A percentile compares a stretch with the other conserved stretches of the same genome.
phyloP scores from a whole-genome alignment of 441 rosid species.

The Gossypium schwendimanii region DNA sequence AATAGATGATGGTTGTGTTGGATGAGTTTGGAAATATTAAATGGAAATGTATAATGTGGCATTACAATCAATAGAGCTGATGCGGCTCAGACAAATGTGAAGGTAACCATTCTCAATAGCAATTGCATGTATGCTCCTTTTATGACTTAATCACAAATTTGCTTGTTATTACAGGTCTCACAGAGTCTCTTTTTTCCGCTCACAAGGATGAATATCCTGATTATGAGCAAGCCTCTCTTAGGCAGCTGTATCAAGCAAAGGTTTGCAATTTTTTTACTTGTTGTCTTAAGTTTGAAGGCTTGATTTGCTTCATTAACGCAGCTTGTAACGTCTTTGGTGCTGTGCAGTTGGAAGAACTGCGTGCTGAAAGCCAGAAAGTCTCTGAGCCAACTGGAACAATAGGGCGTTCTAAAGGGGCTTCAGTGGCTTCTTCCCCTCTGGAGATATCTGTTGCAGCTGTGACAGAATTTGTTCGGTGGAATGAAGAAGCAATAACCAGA shows the following conservation, averaged over 20 bases:
- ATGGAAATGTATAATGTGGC: background rate
- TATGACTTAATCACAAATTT: constrained; percentile 1
- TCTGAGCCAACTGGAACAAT: constrained; percentile 82
- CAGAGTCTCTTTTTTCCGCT: constrained; percentile 90
- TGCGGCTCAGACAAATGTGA: background rate
- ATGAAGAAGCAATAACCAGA: constrained; percentile 97
- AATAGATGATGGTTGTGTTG: background rate
- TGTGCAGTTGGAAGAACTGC: constrained; percentile 83
- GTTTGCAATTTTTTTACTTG: constrained; percentile 31
- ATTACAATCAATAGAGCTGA: background rate
- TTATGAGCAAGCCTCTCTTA: constrained; percentile 87
- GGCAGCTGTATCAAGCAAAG: constrained; percentile 86
- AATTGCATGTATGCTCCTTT: background rate
- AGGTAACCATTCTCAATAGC: background rate
- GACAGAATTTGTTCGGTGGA: constrained; percentile 96
- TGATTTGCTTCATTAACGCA: constrained; percentile 12
- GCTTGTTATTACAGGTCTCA: constrained; percentile 56
- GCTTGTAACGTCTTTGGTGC: constrained; percentile 20
- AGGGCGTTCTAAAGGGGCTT: constrained; percentile 91
- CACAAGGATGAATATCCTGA: constrained; percentile 98
- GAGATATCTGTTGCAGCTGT: constrained; percentile 96
- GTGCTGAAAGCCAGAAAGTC: constrained; percentile 68
- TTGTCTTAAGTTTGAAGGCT: constrained; percentile 9
- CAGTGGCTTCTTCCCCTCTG: constrained; percentile 73
- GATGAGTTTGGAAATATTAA: background rate